phyloP scores from a whole-genome alignment of 306 rosid species.

The Amphicarpaea edgeworthii region DNA sequence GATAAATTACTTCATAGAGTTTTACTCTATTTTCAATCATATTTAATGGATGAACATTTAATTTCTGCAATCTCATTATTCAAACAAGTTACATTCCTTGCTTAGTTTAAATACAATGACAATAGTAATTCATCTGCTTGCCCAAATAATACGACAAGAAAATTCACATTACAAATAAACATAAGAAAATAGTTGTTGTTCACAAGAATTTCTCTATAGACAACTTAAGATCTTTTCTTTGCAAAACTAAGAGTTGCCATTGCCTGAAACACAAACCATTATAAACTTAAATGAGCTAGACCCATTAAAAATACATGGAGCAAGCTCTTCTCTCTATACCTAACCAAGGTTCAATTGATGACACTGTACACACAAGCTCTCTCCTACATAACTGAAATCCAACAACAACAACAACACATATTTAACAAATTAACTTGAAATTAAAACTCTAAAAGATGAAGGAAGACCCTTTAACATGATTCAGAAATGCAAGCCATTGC shows the following conservation, averaged over 20 bases:
- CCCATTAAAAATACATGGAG: conserved; percentile 65
- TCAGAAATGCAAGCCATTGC: conserved; percentile 68
- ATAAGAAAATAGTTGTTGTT: not conserved
- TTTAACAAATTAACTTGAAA: conserved; percentile 28
- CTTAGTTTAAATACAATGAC: no score
- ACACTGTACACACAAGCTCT: conserved; percentile 63
- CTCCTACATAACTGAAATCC: conserved; percentile 43
- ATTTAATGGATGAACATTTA: no score
- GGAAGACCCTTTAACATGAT: conserved; percentile 31
- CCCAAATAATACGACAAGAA: no score
- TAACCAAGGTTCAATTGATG: conserved; percentile 54
- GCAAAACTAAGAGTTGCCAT: conserved; percentile 31
- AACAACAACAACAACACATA: conserved; percentile 32
- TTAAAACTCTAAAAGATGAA: conserved; percentile 24
- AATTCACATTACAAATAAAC: conserved; percentile 1
- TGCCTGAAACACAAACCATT: conserved; percentile 22
- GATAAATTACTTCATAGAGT: no score
- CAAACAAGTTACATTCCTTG: no score
- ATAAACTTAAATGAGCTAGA: conserved; percentile 43
- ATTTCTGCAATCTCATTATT: no score
- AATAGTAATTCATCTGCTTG: no score
- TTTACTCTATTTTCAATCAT: no score
- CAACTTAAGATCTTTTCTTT: conserved; percentile 25
- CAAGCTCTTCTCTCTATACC: conserved; percentile 60
- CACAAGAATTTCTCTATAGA: conserved; percentile 13